Base-by-base conservation (phyloP, 108 stramenopile species). In the Chaetoceros tenuissimus region DNA sequence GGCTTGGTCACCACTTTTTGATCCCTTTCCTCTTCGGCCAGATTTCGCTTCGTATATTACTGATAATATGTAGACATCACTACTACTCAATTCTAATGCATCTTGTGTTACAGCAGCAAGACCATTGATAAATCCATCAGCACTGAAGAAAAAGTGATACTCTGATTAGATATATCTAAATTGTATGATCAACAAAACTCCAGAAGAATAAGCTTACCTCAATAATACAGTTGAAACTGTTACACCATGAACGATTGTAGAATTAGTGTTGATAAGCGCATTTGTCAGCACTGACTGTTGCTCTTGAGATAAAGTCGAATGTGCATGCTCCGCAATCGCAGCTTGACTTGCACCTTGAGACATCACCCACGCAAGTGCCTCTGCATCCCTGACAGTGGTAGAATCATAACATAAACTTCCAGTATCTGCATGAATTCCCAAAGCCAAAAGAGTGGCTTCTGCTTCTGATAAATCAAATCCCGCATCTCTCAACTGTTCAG, bases 391-490 rank as follows among this genome's bases (percentile, higher is more conserved):
- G 40, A 91, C 75, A 20, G 95, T 94, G 53, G 95, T 93, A 16
- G 89, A 89, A 72, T 96, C 95, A 64, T 80, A 96, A 55, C 87
- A 81, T 50, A 96, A 71, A 50, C 81, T 82, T 10, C 95, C 95
- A n/a, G 95, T 96, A 73, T 96, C 95, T 19, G 84, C 85, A 70
- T 94, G 95, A 43, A 96, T 94, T 24, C 95, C 95, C 30, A 96
- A 67, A 5, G 92, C 95, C 57, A 94, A 55, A 46, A 96, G 69
- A 2, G 95, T 96, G 28, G 90, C 86, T 67, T 96, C 95, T 13
- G 87, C 88, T 55, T 84, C 86, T 10, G 89, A 79, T 28, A 94
- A 62, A 10, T 56, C 64, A 21, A 81, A 60, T 19, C 66, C 75
- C 31, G 67, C 82, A 28, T 78, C 71, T 62, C 69, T 64, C 20